Base-by-base conservation (phyloP, 495 filamentous ascomycete species). In the Patellaria atrata region DNA sequence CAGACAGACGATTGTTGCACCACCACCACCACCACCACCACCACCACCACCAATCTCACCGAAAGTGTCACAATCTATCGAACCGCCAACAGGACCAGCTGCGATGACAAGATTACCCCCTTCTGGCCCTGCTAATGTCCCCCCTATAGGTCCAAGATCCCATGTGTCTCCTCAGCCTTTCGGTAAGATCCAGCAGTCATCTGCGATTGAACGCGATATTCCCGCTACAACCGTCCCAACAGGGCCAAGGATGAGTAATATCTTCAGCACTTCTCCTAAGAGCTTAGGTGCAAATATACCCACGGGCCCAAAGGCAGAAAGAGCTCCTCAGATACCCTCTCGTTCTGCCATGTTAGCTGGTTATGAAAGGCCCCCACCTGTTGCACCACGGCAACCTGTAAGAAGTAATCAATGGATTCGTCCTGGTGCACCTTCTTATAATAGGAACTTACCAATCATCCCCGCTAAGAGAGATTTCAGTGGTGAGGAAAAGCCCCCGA, bases 301-400 rank as follows among this genome's bases (percentile, higher is more conserved):
- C 3, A 62, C 58, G 7, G 58, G 54, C 7, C 58, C 58, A 1
- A 57, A 53, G 41, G 56, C 44, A 7, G 54, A 46, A 19, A 41
- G 58, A 33, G 37, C 27, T n/a, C 47, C 48, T 21, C 30, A 43
- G 2, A 40, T 50, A 23, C 42, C 43, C 13, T 27, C 45, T 6
- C 33, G 46, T 22, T 31, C 41, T 4, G 19, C 38, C 18, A 36
- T 45, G 30, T 45, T 34, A 33, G 42, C 35, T 2, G 36, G 30
- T 14, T 29, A 23, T 2, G 52, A 57, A n/a, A 51, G 52, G 19
- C 42, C 50, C 4, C 34, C 44, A 4, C 53, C 53, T 16, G 12
- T 44, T 7, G 27, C 45, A 0, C 43, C 44, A 8, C 20, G 46
- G 33, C 25, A 31, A 17, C 35, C 47, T 4, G 41, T 38, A 2